Conservation (phyloP, 2,329 filamentous ascomycete species). For the Magnaporthales sp. region DNA sequence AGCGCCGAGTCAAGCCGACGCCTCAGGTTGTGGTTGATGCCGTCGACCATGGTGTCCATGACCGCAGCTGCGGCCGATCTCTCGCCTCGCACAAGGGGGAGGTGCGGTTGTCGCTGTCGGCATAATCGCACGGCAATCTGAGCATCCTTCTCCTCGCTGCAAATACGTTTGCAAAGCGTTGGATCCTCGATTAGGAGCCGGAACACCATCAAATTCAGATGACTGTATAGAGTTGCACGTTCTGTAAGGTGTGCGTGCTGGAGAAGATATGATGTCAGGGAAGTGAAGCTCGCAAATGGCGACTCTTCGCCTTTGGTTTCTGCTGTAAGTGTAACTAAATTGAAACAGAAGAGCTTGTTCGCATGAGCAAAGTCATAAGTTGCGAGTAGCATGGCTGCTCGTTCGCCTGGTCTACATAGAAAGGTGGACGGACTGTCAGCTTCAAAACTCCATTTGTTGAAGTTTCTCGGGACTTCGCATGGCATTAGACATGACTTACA, state of each 20-base stretch:
- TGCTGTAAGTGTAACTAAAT: slow-evolving; percentile 57
- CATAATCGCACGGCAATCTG: slow-evolving; percentile 73
- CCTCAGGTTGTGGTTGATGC: slow-evolving; percentile 87
- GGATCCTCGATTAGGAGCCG: slow-evolving; percentile 83
- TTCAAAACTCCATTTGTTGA: not conserved
- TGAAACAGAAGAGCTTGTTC: slow-evolving; percentile 92
- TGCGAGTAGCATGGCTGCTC: slow-evolving; percentile 72
- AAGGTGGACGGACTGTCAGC: not conserved
- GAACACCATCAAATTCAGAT: slow-evolving; percentile 76
- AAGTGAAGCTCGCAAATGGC: slow-evolving; percentile 75
- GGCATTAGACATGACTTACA: slow-evolving; percentile 57
- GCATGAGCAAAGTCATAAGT: slow-evolving; percentile 90
- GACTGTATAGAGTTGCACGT: slow-evolving; percentile 72
- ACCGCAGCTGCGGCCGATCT: slow-evolving; percentile 67
- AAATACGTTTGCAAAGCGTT: slow-evolving; percentile 72
- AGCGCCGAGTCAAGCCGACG: slow-evolving; percentile 76
- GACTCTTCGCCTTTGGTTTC: slow-evolving; percentile 56
- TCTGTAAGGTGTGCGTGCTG: slow-evolving; percentile 84
- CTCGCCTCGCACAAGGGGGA: slow-evolving; percentile 66
- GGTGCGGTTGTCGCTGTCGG: slow-evolving; percentile 77
- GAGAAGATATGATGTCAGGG: slow-evolving; percentile 82
- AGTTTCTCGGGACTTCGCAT: not conserved
- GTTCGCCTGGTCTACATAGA: slow-evolving; percentile 57
- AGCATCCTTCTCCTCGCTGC: slow-evolving; percentile 63
- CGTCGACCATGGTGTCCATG: slow-evolving; percentile 81